phyloP scores from a whole-genome alignment of 106 monocot genomes.

The Vanilla planifolia region DNA sequence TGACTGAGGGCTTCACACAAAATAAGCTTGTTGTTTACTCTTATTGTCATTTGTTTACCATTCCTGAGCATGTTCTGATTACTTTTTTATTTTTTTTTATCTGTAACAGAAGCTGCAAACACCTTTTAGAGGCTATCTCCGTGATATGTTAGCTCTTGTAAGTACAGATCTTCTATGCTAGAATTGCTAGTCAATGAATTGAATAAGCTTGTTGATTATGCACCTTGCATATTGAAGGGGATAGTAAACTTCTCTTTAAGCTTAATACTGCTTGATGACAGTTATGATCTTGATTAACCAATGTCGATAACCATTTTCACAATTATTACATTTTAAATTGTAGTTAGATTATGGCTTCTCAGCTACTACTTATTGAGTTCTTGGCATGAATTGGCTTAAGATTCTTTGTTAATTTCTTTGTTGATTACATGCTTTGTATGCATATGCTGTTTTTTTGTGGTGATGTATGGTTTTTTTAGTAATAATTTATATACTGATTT shows the following conservation, averaged over 20 bases:
- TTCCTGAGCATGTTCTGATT: background rate
- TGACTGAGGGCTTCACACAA: too few relatives aligned
- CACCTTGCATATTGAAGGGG: background rate
- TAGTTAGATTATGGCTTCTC: background rate
- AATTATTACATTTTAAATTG: background rate
- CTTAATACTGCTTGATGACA: background rate
- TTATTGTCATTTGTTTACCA: too few relatives aligned
- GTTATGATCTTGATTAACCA: background rate
- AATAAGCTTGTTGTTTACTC: too few relatives aligned
- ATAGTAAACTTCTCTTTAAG: background rate
- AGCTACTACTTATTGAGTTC: background rate
- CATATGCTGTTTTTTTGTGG: too few relatives aligned
- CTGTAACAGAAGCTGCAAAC: constrained; percentile 32
- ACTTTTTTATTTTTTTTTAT: background rate
- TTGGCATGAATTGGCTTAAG: background rate
- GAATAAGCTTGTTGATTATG: background rate
- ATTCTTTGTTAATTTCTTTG: too few relatives aligned
- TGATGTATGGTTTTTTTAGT: too few relatives aligned
- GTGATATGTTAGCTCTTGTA: constrained; percentile 46
- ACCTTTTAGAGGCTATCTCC: constrained; percentile 45
- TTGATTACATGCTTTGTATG: too few relatives aligned
- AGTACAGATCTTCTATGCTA: constrained; percentile 5
- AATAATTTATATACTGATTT: too few relatives aligned
- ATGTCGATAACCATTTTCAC: background rate
- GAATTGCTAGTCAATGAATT: background rate